Evolutionary conservation across 257 asterid genomes (phyloP), one percentile per base, ranked within the genome.

Genomic region (Nyctanthes arbortristis): DNA sequence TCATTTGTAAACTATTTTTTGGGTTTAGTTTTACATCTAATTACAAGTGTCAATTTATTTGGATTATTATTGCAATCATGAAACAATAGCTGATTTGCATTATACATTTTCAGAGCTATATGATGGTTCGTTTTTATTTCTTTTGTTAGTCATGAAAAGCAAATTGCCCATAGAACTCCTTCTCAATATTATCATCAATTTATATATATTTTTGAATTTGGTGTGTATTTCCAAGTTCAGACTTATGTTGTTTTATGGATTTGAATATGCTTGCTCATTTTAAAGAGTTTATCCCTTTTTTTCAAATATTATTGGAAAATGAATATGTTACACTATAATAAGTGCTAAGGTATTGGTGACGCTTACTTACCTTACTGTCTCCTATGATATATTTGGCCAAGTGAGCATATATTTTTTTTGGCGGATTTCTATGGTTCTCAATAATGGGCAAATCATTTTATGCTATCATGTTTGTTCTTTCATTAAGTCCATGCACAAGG

Each of bases 311-410:
- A 74, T 78, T 65, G 76, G 68, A 20, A 84, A 77, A 52, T 84
- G 69, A 77, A 87, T 87, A 71, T 67, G 77, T 34, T 88, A 93
- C 74, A 76, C 85, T 6, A 54, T 88, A n/a, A n/a, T n/a, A 77
- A 73, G 84, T 70, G 88, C 92, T 40, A 96, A 90, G 97, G 98
- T 90, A 81, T 37, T 49, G 86, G 55, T 27, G 29, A 39, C 52
- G 16, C 18, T 62, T 33, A 10, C 36, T 32, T 61, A 49, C 32
- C 20, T 31, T 39, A 30, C 30, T 20, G n/a, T 73, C 32, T 27
- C 34, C 45, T 30, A 49, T 18, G 13, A 7, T 63, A 24, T 35
- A 47, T 45, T 22, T 62, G 56, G 30, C 5, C 6, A 9, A 52
- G 28, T 20, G 20, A 2, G 29, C 2, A 7, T 22, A 11, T 52